Evolutionary conservation across 2,329 filamentous ascomycete species (phyloP), one percentile per base, ranked within the genome.

Genomic region (Cyphellophora europaea): DNA sequence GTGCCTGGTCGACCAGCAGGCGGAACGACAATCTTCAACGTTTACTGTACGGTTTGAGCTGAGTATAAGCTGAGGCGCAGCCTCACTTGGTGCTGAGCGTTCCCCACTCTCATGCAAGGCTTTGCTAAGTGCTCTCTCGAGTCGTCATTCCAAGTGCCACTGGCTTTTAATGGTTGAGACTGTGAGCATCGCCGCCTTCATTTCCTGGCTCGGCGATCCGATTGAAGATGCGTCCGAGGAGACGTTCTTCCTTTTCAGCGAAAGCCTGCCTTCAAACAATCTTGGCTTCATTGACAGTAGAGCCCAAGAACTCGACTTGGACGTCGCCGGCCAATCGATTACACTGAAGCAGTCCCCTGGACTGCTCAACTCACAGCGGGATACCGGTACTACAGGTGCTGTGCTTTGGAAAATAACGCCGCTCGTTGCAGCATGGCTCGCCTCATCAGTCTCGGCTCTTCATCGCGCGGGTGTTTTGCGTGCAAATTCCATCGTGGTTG

Each of bases 361-460:
- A 6, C 68, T 96, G 6, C 71, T 98, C 23, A 78, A 77, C 2
- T 93, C 87, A 2, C 73, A 77, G 43, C 75, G 87, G 19, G 70
- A 74, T 17, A 79, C 71, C 19, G 30, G 30, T 2, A 87, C 82
- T 2, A 87, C 82, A 1, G 80, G 82, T 30, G 82, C 82, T 82
- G 87, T 94, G 12, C 67, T 96, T 6, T 98, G 91, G 91, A 87
- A 83, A 58, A 81, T 94, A 47, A 89, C 86, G 0, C 86, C 88
- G 6, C 66, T 77, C 29, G 78, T 96, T 52, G 84, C 88, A 14
- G 66, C 75, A 45, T 96, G 86, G 86, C 70, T 96, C 30, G 67
- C 77, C 19, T 68, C 70, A 3, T 57, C 69, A 2, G 53, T 58
- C 18, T 87, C 86, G 54, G 56, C 75, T 1, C 67, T 95, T 31